phyloP scores from a whole-genome alignment of 164 flowering plant species.

The Piper betle region DNA sequence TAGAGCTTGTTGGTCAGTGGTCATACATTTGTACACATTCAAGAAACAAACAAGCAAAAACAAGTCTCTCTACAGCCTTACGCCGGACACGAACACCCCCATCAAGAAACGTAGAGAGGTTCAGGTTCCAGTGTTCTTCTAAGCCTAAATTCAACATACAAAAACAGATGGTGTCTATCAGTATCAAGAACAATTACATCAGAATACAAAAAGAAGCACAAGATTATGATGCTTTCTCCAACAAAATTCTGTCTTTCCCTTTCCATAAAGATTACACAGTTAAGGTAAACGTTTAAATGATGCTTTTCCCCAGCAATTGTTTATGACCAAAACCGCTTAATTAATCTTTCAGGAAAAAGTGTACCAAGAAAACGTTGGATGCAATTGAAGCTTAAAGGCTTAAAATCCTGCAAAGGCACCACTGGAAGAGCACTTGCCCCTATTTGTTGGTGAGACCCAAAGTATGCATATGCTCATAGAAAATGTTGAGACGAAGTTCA shows the following conservation, averaged over 20 bases:
- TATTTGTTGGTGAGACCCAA: background rate
- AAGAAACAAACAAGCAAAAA: too few relatives aligned
- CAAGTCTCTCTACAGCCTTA: background rate
- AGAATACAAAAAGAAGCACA: background rate
- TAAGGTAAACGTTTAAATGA: too few relatives aligned
- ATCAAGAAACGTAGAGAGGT: constrained; percentile 8
- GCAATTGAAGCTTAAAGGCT: too few relatives aligned
- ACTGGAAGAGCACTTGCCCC: too few relatives aligned
- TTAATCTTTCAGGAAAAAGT: too few relatives aligned
- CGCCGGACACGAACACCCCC: background rate
- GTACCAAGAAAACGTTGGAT: too few relatives aligned
- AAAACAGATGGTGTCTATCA: background rate
- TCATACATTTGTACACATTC: background rate
- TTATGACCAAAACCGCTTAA: too few relatives aligned
- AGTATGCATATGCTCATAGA: too few relatives aligned
- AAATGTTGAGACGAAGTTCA: too few relatives aligned
- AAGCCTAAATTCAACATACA: constrained; percentile 1
- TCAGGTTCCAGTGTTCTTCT: constrained; percentile 9
- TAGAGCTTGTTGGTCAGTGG: background rate
- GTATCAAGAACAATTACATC: background rate
- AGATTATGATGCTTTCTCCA: background rate
- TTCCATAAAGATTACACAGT: too few relatives aligned
- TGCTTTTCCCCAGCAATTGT: too few relatives aligned
- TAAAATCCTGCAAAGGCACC: too few relatives aligned
- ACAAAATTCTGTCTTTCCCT: background rate